phyloP scores from a whole-genome alignment of 768 basidiomycete species.

The Amanita muscaria region DNA sequence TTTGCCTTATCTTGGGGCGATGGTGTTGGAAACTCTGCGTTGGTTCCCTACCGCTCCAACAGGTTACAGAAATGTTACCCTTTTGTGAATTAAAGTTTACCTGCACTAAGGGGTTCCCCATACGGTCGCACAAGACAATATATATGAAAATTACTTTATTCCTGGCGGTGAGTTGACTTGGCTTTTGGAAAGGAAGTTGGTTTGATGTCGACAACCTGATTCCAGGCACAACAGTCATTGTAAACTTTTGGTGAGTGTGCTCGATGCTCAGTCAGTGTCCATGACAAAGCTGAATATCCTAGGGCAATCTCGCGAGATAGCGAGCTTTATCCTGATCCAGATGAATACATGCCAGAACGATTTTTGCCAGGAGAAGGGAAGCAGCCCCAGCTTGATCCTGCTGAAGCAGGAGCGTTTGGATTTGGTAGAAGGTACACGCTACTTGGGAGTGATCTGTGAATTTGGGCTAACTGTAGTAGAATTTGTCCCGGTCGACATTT shows the following conservation, averaged over 20 bases:
- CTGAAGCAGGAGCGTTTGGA: conserved; percentile 20
- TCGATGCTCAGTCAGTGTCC: background rate
- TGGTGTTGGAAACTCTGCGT: conserved; percentile 33
- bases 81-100: background rate
- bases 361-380: conserved; percentile 27
- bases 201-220: background rate
- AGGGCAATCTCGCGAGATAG: conserved; percentile 45
- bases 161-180: conserved; percentile 15
- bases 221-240: conserved; percentile 18
- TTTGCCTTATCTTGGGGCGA: conserved; percentile 37
- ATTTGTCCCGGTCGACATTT: conserved; percentile 20
- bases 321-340: conserved; percentile 40
- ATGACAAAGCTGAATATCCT: background rate
- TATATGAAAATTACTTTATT: conserved; percentile 20
- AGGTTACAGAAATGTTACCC: conserved; percentile 16
- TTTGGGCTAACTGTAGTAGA: background rate
- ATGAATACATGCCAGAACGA: conserved; percentile 46
- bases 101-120: conserved; percentile 26
- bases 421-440: conserved; percentile 23
- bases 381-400: conserved; percentile 16
- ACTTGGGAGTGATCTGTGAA: background rate
- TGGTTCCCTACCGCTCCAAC: conserved; percentile 31
- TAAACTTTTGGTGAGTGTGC: conserved; percentile 20
- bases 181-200: background rate
- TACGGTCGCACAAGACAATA: conserved; percentile 22